Evolutionary conservation across 345 rosid species (phyloP), one percentile per base, ranked within the genome.

Genomic region (Salix arbutifolia): DNA sequence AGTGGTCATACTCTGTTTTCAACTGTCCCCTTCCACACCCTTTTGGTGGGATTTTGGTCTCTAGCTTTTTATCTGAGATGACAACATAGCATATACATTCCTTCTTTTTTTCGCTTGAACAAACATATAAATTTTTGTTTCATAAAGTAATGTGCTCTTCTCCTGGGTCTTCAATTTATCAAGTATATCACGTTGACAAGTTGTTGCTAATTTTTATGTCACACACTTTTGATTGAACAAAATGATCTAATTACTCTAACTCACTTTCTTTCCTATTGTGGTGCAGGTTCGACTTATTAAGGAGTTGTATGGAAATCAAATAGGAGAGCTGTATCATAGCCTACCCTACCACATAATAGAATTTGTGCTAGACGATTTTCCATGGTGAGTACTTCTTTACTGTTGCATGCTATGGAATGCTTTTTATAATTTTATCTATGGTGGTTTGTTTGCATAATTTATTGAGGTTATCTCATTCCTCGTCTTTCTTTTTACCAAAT

Each of bases 291-390:
- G 94, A 64, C 91, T 96, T 72, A 86, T 91, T 53, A 96, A 92
- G 83, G 99, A 96, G 82, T 83, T 96, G 79, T 96, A 90, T 81
- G 98, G 99, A 77, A 91, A 92, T 85, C 97, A 93, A 80, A 93
- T 96, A 71, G 88, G 90, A 67, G 98, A 93, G 84, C 81, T 96
- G 70, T 93, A 91, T 82, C 93, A 93, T 76, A 93, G 96, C 84
- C 96, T 92, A 84, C 97, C 99, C 2, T 92, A 90, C 87, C 93
- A 93, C 88, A 89, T 93, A 91, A 82, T 93, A 79, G 96, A 96
- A 84, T 96, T 91, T 81, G 84, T 82, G 28, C 80, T 93, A 10
- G 96, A 91, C 69, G 94, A 90, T 84, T 82, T 83, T 79, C 94
- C 91, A 77, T 90, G 99, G 98, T 93, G 46, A 80, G 97, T 85